These are phyloP conservation scores for Viridothelium virens DNA, from an alignment of 495 filamentous ascomycete species.

Conservation along the genomic window DNA sequence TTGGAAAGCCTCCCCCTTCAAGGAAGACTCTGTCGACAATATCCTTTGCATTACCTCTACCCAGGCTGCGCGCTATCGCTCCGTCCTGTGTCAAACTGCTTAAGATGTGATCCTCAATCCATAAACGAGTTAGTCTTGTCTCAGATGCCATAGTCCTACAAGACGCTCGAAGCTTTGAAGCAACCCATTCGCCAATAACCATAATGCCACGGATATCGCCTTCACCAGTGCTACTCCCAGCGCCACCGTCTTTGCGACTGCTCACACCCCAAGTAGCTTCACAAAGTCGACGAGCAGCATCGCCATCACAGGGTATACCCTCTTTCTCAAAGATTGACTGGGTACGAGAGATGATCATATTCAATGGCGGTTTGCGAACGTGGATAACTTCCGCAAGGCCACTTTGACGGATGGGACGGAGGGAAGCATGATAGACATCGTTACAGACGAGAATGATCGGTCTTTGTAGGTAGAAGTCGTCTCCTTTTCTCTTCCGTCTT, in stretches of 20 bases:
- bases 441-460: slow-evolving; percentile 94
- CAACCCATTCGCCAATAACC: slow-evolving; percentile 93
- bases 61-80: slow-evolving; percentile 66
- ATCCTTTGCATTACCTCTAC: slow-evolving; percentile 70
- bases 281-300: slow-evolving; percentile 80
- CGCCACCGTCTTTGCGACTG: slow-evolving; percentile 51
- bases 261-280: slow-evolving; percentile 88
- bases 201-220: slow-evolving; percentile 89
- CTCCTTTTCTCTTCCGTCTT: slow-evolving; percentile 55
- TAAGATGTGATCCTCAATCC: slow-evolving; percentile 75
- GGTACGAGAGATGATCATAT: slow-evolving; percentile 74
- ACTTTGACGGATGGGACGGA: slow-evolving; percentile 74
- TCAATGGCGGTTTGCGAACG: slow-evolving; percentile 77
- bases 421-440: slow-evolving; percentile 87
- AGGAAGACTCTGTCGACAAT: slow-evolving; percentile 79
- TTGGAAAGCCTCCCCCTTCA: slow-evolving; percentile 78
- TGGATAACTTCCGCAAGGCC: slow-evolving; percentile 83
- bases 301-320: slow-evolving; percentile 73
- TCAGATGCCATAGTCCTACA: slow-evolving; percentile 27
- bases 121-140: slow-evolving; percentile 59
- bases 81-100: slow-evolving; percentile 63
- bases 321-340: slow-evolving; percentile 79
- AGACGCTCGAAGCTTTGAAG: slow-evolving; percentile 62
- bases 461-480: slow-evolving; percentile 75
- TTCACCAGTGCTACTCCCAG: slow-evolving; percentile 54